These are phyloP conservation scores for Zygosaccharomyces rouxii DNA, from an alignment of 805 yeast genomes.

Conservation along the genomic window DNA sequence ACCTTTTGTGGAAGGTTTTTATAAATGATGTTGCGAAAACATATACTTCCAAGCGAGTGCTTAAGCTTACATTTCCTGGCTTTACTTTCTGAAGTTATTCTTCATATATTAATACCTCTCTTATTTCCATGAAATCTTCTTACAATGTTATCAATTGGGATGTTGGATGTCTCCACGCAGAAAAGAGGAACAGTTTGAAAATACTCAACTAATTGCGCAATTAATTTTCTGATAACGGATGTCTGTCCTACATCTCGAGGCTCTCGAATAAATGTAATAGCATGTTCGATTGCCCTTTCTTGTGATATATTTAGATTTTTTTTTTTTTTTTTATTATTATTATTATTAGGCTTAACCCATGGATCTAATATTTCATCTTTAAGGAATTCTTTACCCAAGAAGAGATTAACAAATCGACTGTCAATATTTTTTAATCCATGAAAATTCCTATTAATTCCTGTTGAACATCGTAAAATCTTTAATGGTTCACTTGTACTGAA, in stretches of 20 bases:
- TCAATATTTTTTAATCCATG: too few relatives aligned
- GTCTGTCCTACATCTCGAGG: conserved; percentile 85
- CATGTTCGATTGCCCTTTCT: conserved; percentile 50
- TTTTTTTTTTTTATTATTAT: too few relatives aligned
- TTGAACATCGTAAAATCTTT: too few relatives aligned
- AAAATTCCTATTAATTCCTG: too few relatives aligned
- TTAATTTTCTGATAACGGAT: conserved; percentile 60
- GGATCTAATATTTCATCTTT: too few relatives aligned
- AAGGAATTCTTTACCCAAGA: too few relatives aligned
- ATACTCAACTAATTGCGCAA: conserved; percentile 51
- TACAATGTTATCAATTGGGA: conserved; percentile 72
- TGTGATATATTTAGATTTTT: conserved; percentile 54
- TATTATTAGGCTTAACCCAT: conserved; percentile 12
- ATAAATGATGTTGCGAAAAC: conserved; percentile 58
- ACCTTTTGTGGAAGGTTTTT: conserved; percentile 44
- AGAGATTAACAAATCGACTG: too few relatives aligned
- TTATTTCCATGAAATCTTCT: conserved; percentile 54
- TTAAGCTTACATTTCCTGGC: conserved; percentile 54
- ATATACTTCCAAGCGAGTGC: conserved; percentile 56
- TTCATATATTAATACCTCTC: conserved; percentile 44
- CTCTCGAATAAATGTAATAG: conserved; percentile 60
- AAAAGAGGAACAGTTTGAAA: conserved; percentile 56
- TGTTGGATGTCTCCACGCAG: conserved; percentile 71
- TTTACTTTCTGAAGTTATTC: conserved; percentile 56
- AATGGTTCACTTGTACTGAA: too few relatives aligned